Evolutionary conservation across 768 basidiomycete genomes (phyloP), one percentile per base, ranked within the genome.

Genomic region (Psilocybe subaeruginosa): DNA sequence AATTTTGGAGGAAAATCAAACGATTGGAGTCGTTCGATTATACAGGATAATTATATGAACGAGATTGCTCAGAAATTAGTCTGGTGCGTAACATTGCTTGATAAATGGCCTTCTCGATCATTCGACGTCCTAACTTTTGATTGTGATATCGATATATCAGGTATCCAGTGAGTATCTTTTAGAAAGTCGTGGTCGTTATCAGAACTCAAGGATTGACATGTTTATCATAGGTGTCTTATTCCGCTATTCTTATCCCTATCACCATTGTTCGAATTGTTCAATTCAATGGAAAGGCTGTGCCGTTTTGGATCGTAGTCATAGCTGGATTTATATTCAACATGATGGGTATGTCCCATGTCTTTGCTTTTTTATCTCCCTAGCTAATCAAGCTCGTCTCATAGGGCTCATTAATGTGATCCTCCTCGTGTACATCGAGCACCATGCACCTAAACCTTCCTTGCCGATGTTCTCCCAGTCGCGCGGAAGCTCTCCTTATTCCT

Each of bases 311-410:
- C 8, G 69, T 62, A 5, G 55, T 70, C 2, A 30, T 70, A 2
- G 59, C 68, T 8, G 71, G 64, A 39, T 59, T 71, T 5, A 58
- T 74, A 14, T 74, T 71, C 66, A 75, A 74, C 55, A 64, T 74
- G 23, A 71, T 68, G n/a, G 73, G 73, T 73, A 47, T 29, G 71
- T 41, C 8, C 16, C 27, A 4, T 5, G 0, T n/a, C 31, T 1
- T 45, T 33, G 43, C 7, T 35, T 55, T 29, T 45, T 7, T 12
- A 17, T 16, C 2, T 7, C 39, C 14, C 46, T 23, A 23, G 23
- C 17, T 54, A 16, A 29, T 41, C 11, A 11, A 4, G 7, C 8
- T 27, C n/a, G 8, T 49, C 12, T 16, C 16, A 14, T 16, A 69
- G 68, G 68, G 16, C 54, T 66, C 17, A 41, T 66, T 48, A 69